phyloP scores from a whole-genome alignment of 768 basidiomycete species.

The Agrocybe pediades region DNA sequence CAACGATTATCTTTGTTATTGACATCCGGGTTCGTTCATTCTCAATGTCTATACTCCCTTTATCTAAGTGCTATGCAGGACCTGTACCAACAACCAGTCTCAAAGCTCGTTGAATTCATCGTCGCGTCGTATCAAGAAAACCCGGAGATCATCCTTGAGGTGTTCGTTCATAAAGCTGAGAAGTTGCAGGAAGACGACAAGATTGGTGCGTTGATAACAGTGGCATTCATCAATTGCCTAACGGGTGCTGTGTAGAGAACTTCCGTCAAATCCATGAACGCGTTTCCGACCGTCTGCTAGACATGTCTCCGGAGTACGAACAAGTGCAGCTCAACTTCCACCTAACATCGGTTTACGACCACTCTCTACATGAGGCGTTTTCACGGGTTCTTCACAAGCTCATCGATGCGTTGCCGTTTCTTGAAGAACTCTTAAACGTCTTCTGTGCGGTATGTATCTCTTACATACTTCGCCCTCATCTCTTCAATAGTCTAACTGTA shows the following conservation, averaged over 20 bases:
- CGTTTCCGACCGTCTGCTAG: conserved; percentile 78
- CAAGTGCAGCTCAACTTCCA: conserved; percentile 84
- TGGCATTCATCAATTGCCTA: not conserved
- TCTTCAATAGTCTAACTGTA: not conserved
- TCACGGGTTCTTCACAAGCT: conserved; percentile 87
- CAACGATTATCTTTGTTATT: conserved; percentile 89
- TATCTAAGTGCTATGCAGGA: conserved; percentile 48
- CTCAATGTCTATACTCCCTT: conserved; percentile 2
- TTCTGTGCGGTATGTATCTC: conserved; percentile 66
- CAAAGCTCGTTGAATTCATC: conserved; percentile 81
- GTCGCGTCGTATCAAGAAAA: conserved; percentile 75
- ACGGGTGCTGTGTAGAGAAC: conserved; percentile 59
- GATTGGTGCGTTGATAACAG: conserved; percentile 56
- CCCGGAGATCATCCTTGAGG: conserved; percentile 78
- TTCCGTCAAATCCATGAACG: conserved; percentile 90
- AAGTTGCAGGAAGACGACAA: conserved; percentile 90
- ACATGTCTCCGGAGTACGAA: conserved; percentile 75
- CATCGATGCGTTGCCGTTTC: conserved; percentile 79
- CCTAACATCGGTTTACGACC: conserved; percentile 92
- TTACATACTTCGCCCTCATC: not conserved
- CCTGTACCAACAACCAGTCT: conserved; percentile 81
- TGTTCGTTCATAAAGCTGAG: conserved; percentile 96
- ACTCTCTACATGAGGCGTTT: conserved; percentile 89
- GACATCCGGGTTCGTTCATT: conserved; percentile 81
- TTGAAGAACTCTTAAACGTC: conserved; percentile 86